phyloP scores from a whole-genome alignment of 2,329 filamentous ascomycete species.

The Calonectria pseudoreteaudii region DNA sequence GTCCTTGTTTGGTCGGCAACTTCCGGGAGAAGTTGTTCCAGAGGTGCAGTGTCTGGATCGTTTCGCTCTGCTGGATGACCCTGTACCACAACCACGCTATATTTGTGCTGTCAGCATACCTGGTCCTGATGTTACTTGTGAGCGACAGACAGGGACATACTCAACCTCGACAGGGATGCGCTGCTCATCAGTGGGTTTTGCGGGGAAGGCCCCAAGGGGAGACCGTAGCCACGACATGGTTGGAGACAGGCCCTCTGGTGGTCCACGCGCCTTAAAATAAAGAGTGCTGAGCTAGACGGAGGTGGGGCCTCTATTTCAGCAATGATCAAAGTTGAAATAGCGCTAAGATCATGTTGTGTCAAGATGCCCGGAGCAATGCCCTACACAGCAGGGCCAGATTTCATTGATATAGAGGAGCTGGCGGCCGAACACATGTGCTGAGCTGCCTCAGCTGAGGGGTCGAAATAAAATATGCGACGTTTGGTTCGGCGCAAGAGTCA shows the following conservation, averaged over 20 bases:
- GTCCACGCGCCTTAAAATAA: not conserved
- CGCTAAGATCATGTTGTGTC: not conserved
- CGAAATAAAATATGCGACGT: not conserved
- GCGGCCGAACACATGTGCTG: not conserved
- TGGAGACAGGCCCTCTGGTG: not conserved
- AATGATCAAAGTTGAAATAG: not conserved
- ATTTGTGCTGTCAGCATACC: not conserved
- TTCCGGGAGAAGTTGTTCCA: slow-evolving; percentile 3
- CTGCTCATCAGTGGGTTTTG: not conserved
- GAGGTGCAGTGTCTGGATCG: not conserved
- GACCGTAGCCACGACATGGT: slow-evolving; percentile 13
- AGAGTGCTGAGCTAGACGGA: too few species aligned
- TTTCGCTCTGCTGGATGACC: not conserved
- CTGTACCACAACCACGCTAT: not conserved
- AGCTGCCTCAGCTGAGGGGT: not conserved
- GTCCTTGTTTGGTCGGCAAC: not conserved
- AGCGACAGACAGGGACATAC: not conserved
- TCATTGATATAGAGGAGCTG: not conserved
- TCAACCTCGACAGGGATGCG: slow-evolving; percentile 8
- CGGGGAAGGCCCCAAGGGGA: not conserved
- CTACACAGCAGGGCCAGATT: not conserved
- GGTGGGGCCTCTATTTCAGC: not conserved
- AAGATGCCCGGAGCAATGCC: not conserved
- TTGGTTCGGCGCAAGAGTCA: slow-evolving; percentile 11
- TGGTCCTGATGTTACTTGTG: not conserved